Evolutionary conservation across 129 eudicot species (phyloP).

Genomic region (Kitagawia praeruptora): DNA sequence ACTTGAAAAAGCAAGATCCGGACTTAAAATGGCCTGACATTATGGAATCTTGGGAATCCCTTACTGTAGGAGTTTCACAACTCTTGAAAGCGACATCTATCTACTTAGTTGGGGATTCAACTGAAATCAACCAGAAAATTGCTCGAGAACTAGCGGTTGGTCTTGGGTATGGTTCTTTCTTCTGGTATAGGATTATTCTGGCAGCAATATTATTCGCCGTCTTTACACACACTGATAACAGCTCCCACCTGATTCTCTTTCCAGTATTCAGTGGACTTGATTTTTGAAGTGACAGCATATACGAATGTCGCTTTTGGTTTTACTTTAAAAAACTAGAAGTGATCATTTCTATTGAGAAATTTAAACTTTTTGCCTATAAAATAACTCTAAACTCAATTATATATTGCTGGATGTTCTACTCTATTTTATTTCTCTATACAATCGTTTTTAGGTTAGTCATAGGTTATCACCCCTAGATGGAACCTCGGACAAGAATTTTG

Average conservation of each 20-base stretch:
- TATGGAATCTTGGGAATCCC: slow-evolving; percentile 91
- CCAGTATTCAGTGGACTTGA: not conserved
- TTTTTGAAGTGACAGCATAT: not conserved
- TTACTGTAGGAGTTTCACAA: slow-evolving; percentile 59
- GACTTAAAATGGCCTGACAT: slow-evolving; percentile 94
- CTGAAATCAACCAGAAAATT: slow-evolving; percentile 77
- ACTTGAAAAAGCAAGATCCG: slow-evolving; percentile 83
- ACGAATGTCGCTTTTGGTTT: not conserved
- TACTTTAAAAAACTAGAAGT: not conserved
- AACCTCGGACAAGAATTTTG: not conserved
- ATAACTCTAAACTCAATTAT: not conserved
- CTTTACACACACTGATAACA: not conserved
- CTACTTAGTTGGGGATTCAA: slow-evolving; percentile 83
- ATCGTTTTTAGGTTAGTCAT: not conserved
- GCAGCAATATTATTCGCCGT: not conserved
- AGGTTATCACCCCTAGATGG: not conserved
- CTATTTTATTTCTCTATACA: not conserved
- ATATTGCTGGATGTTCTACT: not conserved
- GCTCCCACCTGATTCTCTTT: not conserved
- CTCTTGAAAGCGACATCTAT: slow-evolving; percentile 79
- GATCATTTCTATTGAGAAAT: not conserved
- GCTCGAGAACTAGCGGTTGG: slow-evolving; percentile 89
- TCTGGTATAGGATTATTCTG: not conserved
- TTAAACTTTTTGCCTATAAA: not conserved
- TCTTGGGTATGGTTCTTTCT: slow-evolving; percentile 53